Evolutionary conservation across 352 stramenopile genomes (phyloP), one percentile per base, ranked within the genome.

Genomic region (Globisporangium alternatum): DNA sequence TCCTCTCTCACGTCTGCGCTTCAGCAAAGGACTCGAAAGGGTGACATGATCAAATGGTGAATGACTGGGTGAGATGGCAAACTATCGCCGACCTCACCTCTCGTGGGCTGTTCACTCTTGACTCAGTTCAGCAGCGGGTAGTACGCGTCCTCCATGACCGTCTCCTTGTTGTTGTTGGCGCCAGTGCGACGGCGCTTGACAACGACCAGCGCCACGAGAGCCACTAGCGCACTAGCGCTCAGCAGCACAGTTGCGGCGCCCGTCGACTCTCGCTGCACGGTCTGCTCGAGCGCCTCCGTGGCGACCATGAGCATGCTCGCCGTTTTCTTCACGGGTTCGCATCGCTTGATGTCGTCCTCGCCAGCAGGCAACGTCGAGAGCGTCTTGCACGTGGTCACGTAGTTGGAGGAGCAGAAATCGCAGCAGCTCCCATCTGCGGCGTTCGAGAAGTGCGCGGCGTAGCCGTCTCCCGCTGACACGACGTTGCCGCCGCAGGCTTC

Each of bases 401-500:
- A 55, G 8, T 31, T 60, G n/a, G 53, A 30, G 0, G 30, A 19
- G 45, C 81, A 90, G n/a, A 64, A 72, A 28, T 89, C 67, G 64
- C 81, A 90, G 61, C 81, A 90, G 19, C 33, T 28, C 17, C 13
- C 17, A 2, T 10, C 31, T 49, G 35, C 28, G 6, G 7, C n/a
- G n/a, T n/a, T 21, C 37, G 25, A 54, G 30, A 62, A 43, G 7
- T 12, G 45, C 25, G n/a, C 12, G 21, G 25, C 21, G 0, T 35
- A 28, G 13, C 28, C 67, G 44, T 5, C 8, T 51, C 19, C 33
- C 25, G 63, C 49, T 0, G 22, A 56, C 10, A 89, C 60, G 21
- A 86, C 59, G 10, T 71, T 77, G 30, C 81, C 81, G 8, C 78
- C 78, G 47, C 81, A 91, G 1, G 74, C 70, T 44, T 85, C 70